Base-by-base conservation (phyloP, 371 early-diverging fungal species). In the Spraguea lophii region DNA sequence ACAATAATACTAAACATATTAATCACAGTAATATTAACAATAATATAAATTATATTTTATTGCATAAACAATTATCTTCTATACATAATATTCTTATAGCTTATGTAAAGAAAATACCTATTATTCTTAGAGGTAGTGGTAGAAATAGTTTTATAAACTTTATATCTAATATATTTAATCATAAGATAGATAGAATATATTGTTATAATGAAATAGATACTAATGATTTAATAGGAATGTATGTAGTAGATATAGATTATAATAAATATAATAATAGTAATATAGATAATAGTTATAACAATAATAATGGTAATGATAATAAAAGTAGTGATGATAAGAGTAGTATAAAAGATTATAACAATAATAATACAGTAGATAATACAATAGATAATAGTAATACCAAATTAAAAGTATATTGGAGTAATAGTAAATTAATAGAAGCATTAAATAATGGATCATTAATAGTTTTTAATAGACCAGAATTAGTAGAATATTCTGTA, bases 171-270 rank as follows among this genome's bases (percentile, higher is more conserved):
- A n/a, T 63, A 19, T 24, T 59, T 39, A 30, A 38, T 27, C 27
- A 36, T 24, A 26, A 49, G 34, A 16, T 52, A 7, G 17, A 12
- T 42, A 17, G 56, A 13, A 47, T 67, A 44, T 40, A 49, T 36
- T 60, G 52, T 15, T 44, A 62, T 49, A 55, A 54, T 30, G 59
- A 63, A n/a, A 63, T 52, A 12, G 68, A 67, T 50, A 56, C 48
- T 0, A 32, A 19, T 40, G 68, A 67, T 53, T 36, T 67, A 22
- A 24, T 67, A n/a, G 68, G 68, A 4, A 49, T 59, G 46, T 7
- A 30, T 7, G 30, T 4, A 30, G 30, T 30, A 30, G 30, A 30
- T 30, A 30, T 12, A 30, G 4, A 7, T n/a, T n/a, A 54, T 21
- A 32, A 38, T 23, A 40, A 43, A 7, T 30, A 30, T 30, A 30